These are phyloP conservation scores for Acorus gramineus DNA, from an alignment of 106 monocot genomes.

Conservation along the genomic window DNA sequence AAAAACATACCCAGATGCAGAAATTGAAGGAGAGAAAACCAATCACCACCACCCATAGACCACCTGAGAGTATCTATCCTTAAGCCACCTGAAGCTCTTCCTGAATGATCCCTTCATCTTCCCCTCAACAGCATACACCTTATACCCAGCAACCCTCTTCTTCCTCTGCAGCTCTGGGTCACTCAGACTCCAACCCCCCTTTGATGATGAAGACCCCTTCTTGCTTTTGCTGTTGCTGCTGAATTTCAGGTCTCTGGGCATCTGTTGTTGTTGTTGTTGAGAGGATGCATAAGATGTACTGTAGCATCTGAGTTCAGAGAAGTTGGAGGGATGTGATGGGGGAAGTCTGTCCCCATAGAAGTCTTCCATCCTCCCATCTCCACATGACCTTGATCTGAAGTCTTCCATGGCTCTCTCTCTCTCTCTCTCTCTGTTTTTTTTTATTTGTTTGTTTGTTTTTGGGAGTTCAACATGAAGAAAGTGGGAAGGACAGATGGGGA, in stretches of 20 bases:
- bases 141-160: constrained; percentile 68
- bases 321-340: constrained; percentile 3
- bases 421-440: too few relatives aligned
- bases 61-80: constrained; percentile 43
- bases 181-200: constrained; percentile 24
- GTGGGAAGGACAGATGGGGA: too few relatives aligned
- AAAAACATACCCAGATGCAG: too few relatives aligned
- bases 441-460: too few relatives aligned
- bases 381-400: constrained; percentile 31
- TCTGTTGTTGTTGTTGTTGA: neutral
- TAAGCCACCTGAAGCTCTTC: constrained; percentile 71
- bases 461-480: too few relatives aligned
- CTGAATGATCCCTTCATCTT: constrained; percentile 57
- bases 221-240: constrained; percentile 8
- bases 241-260: neutral
- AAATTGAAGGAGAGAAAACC: neutral
- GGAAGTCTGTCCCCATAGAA: constrained; percentile 13
- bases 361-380: constrained; percentile 39
- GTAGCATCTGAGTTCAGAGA: constrained; percentile 27
- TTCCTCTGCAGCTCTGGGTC: constrained; percentile 75
- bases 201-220: constrained; percentile 24
- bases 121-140: constrained; percentile 55
- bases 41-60: constrained; percentile 43
- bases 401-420: constrained; percentile 24
- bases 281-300: constrained; percentile 27